phyloP scores from a whole-genome alignment of 2,329 filamentous ascomycete species.

The Colletotrichum somersetense region DNA sequence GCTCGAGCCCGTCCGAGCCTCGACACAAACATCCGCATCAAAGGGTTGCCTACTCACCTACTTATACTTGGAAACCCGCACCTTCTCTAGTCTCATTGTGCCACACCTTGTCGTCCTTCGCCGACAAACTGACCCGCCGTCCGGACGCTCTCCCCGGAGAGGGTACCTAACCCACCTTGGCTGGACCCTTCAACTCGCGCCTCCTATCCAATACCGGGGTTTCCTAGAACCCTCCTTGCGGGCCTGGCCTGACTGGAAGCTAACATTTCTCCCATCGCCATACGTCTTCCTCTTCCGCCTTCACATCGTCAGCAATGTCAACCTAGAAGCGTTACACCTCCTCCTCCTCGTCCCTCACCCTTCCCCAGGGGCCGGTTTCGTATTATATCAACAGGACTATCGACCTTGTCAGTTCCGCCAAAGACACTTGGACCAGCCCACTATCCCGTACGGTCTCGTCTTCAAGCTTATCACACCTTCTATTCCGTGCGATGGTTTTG shows the following conservation, averaged over 20 bases:
- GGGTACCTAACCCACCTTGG: background rate
- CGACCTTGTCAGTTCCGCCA: background rate
- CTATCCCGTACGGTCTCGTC: background rate
- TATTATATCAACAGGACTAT: background rate
- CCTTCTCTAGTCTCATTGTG: background rate
- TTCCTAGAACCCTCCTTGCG: background rate
- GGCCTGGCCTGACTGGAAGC: background rate
- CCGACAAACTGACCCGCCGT: background rate
- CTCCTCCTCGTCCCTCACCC: background rate
- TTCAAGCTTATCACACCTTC: background rate
- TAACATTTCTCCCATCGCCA: background rate
- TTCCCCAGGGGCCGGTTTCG: background rate
- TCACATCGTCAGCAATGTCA: background rate
- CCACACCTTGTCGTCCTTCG: background rate
- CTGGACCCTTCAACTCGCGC: background rate
- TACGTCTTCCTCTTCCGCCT: too few relatives aligned
- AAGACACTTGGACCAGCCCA: background rate
- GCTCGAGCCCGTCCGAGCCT: slow-evolving; percentile 33
- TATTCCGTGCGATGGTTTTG: slow-evolving; percentile 21
- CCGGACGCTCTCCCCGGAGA: background rate
- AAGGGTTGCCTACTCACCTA: background rate
- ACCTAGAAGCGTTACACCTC: background rate
- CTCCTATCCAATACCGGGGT: background rate
- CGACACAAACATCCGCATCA: background rate
- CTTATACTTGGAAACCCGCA: slow-evolving; percentile 3